A percentile compares a stretch with the other conserved stretches of the same genome.
phyloP scores from a whole-genome alignment of 352 stramenopile genomes.

The Phytopythium mirpurense region DNA sequence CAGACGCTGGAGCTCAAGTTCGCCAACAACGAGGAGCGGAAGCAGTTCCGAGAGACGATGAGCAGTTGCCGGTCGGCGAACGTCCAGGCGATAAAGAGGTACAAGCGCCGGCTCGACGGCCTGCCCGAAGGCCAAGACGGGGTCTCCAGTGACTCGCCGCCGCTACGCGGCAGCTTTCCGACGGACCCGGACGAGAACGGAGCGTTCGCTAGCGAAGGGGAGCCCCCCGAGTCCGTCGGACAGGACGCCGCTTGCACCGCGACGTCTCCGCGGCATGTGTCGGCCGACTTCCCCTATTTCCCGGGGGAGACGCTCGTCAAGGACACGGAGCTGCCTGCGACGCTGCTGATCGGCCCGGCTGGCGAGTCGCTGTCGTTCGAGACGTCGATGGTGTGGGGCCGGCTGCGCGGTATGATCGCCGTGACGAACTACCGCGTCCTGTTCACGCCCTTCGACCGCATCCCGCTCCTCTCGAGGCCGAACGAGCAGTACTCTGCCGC shows the following conservation, averaged over 20 bases:
- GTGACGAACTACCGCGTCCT: constrained; percentile 81
- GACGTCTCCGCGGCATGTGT: constrained; percentile 5
- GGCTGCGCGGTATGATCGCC: constrained; percentile 51
- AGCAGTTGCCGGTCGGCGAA: constrained; percentile 41
- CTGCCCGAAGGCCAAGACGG: too few relatives aligned
- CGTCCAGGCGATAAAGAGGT: constrained; percentile 8
- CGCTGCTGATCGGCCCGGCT: constrained; percentile 51
- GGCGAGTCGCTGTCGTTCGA: constrained; percentile 46
- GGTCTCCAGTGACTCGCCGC: background rate
- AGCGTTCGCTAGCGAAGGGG: background rate
- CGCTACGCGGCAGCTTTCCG: background rate
- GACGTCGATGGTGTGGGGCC: constrained; percentile 48
- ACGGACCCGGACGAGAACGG: background rate
- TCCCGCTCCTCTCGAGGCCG: constrained; percentile 30
- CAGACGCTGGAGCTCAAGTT: constrained; percentile 71
- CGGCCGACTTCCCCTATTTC: constrained; percentile 25
- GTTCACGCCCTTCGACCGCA: constrained; percentile 57
- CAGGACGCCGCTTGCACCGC: background rate
- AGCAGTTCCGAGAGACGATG: constrained; percentile 59
- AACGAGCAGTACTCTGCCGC: constrained; percentile 34
- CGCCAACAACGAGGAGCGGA: constrained; percentile 58
- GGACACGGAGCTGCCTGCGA: constrained; percentile 41
- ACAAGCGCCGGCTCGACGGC: background rate
- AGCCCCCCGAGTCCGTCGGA: background rate
- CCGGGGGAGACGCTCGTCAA: constrained; percentile 37